A percentile compares a stretch with the other conserved stretches of the same genome.
phyloP scores from a whole-genome alignment of 2,329 filamentous ascomycete genomes.

The Biscogniauxia mediterranea region DNA sequence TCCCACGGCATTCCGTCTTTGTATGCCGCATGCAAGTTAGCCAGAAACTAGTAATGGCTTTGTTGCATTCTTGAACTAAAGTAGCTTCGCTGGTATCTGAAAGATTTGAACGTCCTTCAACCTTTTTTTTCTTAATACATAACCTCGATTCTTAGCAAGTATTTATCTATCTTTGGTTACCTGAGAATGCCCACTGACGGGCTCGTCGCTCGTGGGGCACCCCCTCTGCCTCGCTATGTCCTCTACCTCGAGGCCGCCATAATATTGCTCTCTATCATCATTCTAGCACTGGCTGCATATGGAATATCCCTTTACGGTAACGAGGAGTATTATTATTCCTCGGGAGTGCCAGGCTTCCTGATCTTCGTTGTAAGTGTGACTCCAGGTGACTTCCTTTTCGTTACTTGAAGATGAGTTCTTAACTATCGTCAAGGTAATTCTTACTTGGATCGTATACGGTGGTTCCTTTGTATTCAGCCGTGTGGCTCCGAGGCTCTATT shows the following conservation, averaged over 20 bases:
- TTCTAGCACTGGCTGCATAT: slow-evolving; percentile 42
- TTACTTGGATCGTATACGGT: slow-evolving; percentile 42
- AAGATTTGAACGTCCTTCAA: no score
- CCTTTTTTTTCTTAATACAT: no score
- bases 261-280: slow-evolving; percentile 38
- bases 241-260: slow-evolving; percentile 38
- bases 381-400: slow-evolving; percentile 6
- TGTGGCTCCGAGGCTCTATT: slow-evolving; percentile 37
- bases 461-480: slow-evolving; percentile 36
- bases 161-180: no score
- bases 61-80: neutral
- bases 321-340: slow-evolving; percentile 24
- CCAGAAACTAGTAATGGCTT: neutral
- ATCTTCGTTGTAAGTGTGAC: slow-evolving; percentile 45
- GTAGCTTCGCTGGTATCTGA: no score
- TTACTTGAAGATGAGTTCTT: slow-evolving; percentile 12
- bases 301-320: slow-evolving; percentile 36
- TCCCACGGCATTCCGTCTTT: neutral
- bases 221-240: slow-evolving; percentile 37
- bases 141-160: no score
- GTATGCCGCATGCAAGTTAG: neutral
- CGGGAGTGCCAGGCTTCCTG: slow-evolving; percentile 41
- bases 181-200: slow-evolving; percentile 27
- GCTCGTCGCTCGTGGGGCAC: slow-evolving; percentile 38
- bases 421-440: slow-evolving; percentile 35